phyloP scores from a whole-genome alignment of 129 eudicot species.

The Sambucus nigra region DNA sequence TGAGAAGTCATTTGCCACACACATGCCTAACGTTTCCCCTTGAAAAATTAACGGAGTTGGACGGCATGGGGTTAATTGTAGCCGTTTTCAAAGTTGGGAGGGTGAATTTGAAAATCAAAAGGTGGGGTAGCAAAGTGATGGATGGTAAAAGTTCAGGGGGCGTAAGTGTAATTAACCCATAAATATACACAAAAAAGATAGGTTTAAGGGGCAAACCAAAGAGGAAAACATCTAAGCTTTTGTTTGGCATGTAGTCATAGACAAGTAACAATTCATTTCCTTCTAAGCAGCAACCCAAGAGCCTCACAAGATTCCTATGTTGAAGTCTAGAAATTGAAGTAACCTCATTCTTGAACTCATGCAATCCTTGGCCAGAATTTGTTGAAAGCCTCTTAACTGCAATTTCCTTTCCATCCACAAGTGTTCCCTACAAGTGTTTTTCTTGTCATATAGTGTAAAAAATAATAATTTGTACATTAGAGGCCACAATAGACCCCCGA shows the following conservation, averaged over 20 bases:
- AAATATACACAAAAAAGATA: not conserved
- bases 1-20: no score
- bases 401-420: constrained; percentile 14
- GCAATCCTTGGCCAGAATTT: constrained; percentile 15
- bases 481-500: no score
- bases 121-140: no score
- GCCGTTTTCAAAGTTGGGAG: not conserved
- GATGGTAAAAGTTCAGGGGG: no score
- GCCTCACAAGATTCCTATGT: constrained; percentile 17
- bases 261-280: constrained; percentile 15
- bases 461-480: no score
- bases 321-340: constrained; percentile 14
- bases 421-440: no score
- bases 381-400: constrained; percentile 13
- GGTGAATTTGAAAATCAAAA: no score
- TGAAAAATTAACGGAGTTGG: no score
- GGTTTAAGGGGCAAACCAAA: constrained; percentile 7
- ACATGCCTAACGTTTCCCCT: no score
- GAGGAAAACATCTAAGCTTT: constrained; percentile 7
- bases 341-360: constrained; percentile 19
- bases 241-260: constrained; percentile 12
- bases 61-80: not conserved
- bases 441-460: no score
- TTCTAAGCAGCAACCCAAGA: constrained; percentile 14
- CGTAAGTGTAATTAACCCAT: not conserved